phyloP scores from a whole-genome alignment of 1,284 basidiomycete species.

The Ganoderma meredithae region DNA sequence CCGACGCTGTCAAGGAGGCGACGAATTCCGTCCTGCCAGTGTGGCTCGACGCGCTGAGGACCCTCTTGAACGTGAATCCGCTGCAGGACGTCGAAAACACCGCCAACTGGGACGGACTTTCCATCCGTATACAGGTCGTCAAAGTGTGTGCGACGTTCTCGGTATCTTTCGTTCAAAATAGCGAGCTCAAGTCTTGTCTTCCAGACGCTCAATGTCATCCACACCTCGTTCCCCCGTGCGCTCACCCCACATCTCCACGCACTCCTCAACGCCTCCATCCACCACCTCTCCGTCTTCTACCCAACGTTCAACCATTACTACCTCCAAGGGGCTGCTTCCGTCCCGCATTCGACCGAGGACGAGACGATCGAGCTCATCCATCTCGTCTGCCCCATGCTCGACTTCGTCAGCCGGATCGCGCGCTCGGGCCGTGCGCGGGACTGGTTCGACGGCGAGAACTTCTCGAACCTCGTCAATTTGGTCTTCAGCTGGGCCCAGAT shows the following conservation, averaged over 20 bases:
- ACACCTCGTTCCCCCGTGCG: conserved; percentile 78
- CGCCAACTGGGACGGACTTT: conserved; percentile 79
- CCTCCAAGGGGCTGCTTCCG: conserved; percentile 61
- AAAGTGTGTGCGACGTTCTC: conserved; percentile 56
- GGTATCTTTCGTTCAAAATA: conserved; percentile 8
- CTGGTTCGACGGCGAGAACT: conserved; percentile 64
- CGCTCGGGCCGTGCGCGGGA: conserved; percentile 68
- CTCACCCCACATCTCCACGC: conserved; percentile 67
- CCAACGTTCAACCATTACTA: conserved; percentile 77
- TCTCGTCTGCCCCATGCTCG: conserved; percentile 81
- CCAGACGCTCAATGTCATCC: conserved; percentile 78
- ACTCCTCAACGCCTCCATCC: conserved; percentile 67
- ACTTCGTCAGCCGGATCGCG: conserved; percentile 75
- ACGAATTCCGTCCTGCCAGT: conserved; percentile 82
- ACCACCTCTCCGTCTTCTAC: conserved; percentile 72
- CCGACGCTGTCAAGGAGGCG: conserved; percentile 86
- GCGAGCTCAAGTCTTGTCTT: conserved; percentile 7
- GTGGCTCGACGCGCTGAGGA: conserved; percentile 89
- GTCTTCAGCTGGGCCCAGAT: conserved; percentile 86
- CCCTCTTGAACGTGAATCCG: conserved; percentile 75
- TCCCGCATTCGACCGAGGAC: conserved; percentile 75
- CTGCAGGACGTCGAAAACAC: conserved; percentile 62
- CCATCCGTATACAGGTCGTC: conserved; percentile 82
- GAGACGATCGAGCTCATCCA: conserved; percentile 80
- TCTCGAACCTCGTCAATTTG: conserved; percentile 62